Evolutionary conservation across 2,329 filamentous ascomycete species (phyloP).

Genomic region (Colletotrichum paranaense): DNA sequence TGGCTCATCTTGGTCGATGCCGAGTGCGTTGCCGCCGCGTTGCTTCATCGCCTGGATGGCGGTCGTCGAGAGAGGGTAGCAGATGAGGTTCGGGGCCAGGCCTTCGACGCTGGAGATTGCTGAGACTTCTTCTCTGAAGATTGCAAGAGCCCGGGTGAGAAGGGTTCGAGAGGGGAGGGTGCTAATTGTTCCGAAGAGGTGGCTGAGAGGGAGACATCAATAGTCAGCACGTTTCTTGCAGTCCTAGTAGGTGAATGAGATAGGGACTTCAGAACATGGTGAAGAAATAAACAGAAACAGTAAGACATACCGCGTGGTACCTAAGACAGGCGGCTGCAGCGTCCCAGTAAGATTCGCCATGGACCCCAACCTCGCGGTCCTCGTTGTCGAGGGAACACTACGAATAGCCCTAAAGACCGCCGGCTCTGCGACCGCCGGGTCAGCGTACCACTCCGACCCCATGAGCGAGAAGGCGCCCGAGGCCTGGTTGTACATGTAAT

Average conservation of each 20-base stretch:
- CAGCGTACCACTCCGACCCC: neutral
- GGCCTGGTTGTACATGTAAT: neutral
- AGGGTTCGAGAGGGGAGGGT: neutral
- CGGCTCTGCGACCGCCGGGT: neutral
- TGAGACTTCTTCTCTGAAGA: neutral
- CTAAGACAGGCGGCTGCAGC: too few relatives aligned
- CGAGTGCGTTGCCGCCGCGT: neutral
- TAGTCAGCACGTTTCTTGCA: neutral
- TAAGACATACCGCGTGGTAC: neutral
- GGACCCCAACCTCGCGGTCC: neutral
- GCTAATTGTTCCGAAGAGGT: neutral
- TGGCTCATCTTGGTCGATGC: neutral
- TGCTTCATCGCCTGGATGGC: neutral
- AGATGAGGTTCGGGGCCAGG: neutral
- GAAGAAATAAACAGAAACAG: neutral
- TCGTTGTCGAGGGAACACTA: neutral
- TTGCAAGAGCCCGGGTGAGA: neutral
- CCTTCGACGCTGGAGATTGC: neutral
- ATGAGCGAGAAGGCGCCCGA: neutral
- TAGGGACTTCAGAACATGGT: too few relatives aligned
- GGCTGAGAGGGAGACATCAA: neutral
- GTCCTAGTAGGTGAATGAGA: too few relatives aligned
- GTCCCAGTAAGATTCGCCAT: neutral
- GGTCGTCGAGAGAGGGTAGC: neutral
- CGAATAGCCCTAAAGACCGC: neutral